Base-by-base conservation (phyloP, 2,329 filamentous ascomycete species). In the Ascocoryne sarcoides region DNA sequence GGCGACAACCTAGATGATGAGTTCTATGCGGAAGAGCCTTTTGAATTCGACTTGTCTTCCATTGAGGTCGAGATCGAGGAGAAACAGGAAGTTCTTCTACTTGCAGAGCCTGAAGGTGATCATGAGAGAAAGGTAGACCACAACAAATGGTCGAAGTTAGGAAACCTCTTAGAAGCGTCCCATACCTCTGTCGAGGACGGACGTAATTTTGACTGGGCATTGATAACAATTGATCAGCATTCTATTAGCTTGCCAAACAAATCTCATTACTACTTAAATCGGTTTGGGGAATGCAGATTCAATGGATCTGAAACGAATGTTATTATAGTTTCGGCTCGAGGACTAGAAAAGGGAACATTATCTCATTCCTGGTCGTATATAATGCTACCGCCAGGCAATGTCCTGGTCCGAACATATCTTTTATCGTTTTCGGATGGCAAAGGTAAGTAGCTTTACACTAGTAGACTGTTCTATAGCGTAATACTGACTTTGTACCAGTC, bases 191-290 rank as follows among this genome's bases (percentile, higher is more conserved):
- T 10, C 32, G 15, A 35, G 36, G 37, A 31, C 23, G 37, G 14
- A 20, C 17, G 4, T 19, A 48, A 39, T 23, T 29, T 37, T 10
- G 40, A 40, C 28, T 43, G 39, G 40, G 42, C 37, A 17, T 33
- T 44, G 30, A 31, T 41, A 8, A 30, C 14, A 28, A 20, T 42
- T 3, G 19, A 39, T 17, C 4, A 31, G 2, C 5, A 19, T n/a
- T 14, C 5, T 31, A 23, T 32, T 15, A 16, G 19, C 19, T 32
- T n/a, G 12, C 38, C 37, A 37, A 37, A 35, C 15, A n/a, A 18
- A n/a, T n/a, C n/a, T n/a, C n/a, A n/a, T n/a, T n/a, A n/a, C n/a
- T n/a, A n/a, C n/a, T n/a, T n/a, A n/a, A n/a, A n/a, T n/a, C n/a
- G n/a, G n/a, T n/a, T n/a, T n/a, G n/a, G n/a, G n/a, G n/a, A n/a